Conservation (phyloP, 305 asterid species). For the Fraxinus albicans region DNA sequence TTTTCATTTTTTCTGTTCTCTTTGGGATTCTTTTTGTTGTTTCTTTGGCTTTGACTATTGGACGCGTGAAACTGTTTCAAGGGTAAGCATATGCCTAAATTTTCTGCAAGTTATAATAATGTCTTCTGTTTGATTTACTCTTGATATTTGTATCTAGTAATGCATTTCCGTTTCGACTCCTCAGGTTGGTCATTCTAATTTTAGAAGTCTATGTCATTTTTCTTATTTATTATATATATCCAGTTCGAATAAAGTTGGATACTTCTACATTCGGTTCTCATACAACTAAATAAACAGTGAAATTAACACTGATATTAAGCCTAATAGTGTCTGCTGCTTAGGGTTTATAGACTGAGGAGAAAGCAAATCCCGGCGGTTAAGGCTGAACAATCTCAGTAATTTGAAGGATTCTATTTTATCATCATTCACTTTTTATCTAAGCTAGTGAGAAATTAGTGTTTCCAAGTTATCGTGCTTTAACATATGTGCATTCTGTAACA, state of each 20-base stretch:
- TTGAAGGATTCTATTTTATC: not conserved
- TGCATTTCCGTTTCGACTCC: not conserved
- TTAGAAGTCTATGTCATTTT: not conserved
- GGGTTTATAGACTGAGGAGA: not conserved
- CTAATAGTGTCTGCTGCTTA: not conserved
- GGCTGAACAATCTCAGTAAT: not conserved
- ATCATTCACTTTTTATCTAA: not conserved
- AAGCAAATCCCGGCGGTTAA: not conserved
- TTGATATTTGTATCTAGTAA: not conserved
- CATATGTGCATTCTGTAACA: not conserved
- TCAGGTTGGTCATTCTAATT: not conserved
- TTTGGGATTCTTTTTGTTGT: constrained; percentile 9
- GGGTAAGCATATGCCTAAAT: not conserved
- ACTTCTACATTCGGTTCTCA: not conserved
- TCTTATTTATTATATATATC: not conserved
- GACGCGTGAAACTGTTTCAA: constrained; percentile 27
- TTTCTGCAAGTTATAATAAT: not conserved
- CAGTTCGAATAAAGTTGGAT: not conserved
- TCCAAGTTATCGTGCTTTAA: not conserved
- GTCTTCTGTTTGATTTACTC: not conserved
- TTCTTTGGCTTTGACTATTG: constrained; percentile 21
- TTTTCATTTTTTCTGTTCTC: not conserved
- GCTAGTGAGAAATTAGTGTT: not conserved
- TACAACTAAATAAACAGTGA: not conserved
- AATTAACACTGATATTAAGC: not conserved